These are phyloP conservation scores for Paracorniculantispora psalliotae DNA, from an alignment of 2,329 filamentous ascomycete genomes.

Conservation along the genomic window DNA sequence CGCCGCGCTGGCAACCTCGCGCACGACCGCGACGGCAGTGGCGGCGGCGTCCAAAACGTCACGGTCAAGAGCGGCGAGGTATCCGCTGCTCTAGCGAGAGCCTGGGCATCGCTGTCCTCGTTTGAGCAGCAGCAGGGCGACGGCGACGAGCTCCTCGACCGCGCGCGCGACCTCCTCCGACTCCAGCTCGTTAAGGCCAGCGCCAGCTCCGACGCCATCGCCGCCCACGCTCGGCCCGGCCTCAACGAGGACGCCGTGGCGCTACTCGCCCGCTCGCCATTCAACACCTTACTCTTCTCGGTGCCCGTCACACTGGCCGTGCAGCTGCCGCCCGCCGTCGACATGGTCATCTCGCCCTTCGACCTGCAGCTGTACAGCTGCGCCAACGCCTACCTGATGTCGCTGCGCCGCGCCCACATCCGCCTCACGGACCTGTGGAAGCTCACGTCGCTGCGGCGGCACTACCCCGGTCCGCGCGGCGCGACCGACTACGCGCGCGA, in stretches of 20 bases:
- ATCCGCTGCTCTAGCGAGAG: conserved; percentile 66
- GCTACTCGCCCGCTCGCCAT: conserved; percentile 50
- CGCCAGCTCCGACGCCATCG: conserved; percentile 34
- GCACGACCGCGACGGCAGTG: conserved; percentile 51
- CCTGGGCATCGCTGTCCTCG: conserved; percentile 75
- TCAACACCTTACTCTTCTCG: conserved; percentile 78
- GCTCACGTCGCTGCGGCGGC: conserved; percentile 69
- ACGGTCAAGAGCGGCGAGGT: conserved; percentile 85
- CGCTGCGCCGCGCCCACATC: conserved; percentile 79
- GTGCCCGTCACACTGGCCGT: conserved; percentile 64
- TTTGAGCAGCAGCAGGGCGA: conserved; percentile 64
- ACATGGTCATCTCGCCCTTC: conserved; percentile 74
- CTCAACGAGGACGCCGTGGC: conserved; percentile 27
- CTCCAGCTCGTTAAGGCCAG: conserved; percentile 56
- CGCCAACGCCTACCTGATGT: conserved; percentile 84
- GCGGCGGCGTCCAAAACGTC: conserved; percentile 37
- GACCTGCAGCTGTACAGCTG: conserved; percentile 76
- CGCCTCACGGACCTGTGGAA: conserved; percentile 84
- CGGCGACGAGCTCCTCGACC: conserved; percentile 78
- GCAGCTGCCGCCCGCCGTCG: conserved; percentile 71
- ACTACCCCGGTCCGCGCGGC: conserved; percentile 64
- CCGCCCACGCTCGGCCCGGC: conserved; percentile 32
- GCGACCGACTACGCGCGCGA: conserved; percentile 56
- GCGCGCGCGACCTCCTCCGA: conserved; percentile 71
- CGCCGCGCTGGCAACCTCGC: conserved; percentile 55